Percentiles rank a stretch among this genome's conserved stretches.
Evolutionary conservation across 2,329 filamentous ascomycete genomes (phyloP).

Genomic region (Metarhizium brunneum): DNA sequence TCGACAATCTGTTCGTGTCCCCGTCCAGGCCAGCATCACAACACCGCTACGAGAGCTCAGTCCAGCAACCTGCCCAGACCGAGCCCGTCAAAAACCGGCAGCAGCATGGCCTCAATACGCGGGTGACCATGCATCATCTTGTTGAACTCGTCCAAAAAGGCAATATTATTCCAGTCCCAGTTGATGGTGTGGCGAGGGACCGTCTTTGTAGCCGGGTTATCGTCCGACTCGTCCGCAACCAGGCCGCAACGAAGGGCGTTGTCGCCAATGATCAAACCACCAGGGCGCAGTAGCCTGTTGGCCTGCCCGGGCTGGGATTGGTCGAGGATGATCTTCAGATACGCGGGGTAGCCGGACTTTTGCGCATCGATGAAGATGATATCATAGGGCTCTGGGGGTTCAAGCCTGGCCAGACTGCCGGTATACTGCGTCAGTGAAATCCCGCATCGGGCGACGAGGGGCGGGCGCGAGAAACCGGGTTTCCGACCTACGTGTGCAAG

Average conservation of each 20-base stretch:
- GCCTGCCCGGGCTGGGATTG: constrained; percentile 22
- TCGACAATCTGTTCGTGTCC: not conserved
- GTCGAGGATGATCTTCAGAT: constrained; percentile 30
- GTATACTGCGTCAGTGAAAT: not conserved
- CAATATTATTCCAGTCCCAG: constrained; percentile 3
- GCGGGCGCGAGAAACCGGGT: not conserved
- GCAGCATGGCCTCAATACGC: constrained; percentile 3
- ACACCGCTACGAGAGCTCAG: not conserved
- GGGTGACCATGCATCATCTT: not conserved
- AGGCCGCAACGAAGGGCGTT: constrained; percentile 35
- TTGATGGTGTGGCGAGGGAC: constrained; percentile 3
- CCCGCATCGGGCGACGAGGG: not conserved
- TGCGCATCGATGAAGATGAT: constrained; percentile 38
- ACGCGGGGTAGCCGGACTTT: constrained; percentile 33
- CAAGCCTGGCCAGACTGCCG: constrained; percentile 19
- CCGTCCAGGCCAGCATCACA: not conserved
- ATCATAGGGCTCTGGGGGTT: constrained; percentile 30
- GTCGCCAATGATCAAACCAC: constrained; percentile 23
- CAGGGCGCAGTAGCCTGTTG: constrained; percentile 13
- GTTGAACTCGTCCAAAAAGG: constrained; percentile 5
- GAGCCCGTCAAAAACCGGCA: constrained; percentile 5
- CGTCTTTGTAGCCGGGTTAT: constrained; percentile 3
- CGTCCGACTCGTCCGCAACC: constrained; percentile 21
- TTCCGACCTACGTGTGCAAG: not conserved
- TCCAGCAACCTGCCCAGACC: constrained; percentile 4